A percentile compares a stretch with the other conserved stretches of the same genome.
phyloP scores from a whole-genome alignment of 2,329 filamentous ascomycete species.

The Bipolaris zeicola region DNA sequence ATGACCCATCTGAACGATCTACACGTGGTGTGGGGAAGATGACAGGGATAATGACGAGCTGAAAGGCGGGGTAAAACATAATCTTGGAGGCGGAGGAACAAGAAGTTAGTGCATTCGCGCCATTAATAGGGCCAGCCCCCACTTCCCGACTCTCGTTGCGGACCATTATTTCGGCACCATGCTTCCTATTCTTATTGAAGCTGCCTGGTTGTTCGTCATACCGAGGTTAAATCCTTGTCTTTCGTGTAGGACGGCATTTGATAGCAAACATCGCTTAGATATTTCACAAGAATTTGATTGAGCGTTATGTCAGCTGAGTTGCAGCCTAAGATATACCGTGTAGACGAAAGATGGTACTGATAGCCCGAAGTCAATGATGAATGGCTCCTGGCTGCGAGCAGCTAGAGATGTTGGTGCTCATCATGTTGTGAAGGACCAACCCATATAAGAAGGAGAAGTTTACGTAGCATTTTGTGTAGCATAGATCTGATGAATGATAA shows the following conservation, averaged over 20 bases:
- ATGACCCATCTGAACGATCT: background rate
- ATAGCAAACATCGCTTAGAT: background rate
- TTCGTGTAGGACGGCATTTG: background rate
- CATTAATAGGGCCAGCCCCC: background rate
- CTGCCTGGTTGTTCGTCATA: background rate
- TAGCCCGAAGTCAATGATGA: no score
- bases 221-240: background rate
- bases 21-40: background rate
- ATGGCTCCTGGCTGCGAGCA: no score
- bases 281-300: background rate
- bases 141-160: background rate
- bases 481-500: no score
- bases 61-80: background rate
- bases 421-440: no score
- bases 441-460: no score
- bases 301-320: background rate
- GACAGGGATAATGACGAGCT: background rate
- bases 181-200: no score
- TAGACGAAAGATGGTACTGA: no score
- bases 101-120: background rate
- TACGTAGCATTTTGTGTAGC: no score
- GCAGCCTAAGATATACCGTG: background rate
- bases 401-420: no score
- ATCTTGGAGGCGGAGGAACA: background rate
- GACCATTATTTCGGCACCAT: no score